These are phyloP conservation scores for Quercus rubra DNA, from an alignment of 306 rosid species.

Conservation along the genomic window DNA sequence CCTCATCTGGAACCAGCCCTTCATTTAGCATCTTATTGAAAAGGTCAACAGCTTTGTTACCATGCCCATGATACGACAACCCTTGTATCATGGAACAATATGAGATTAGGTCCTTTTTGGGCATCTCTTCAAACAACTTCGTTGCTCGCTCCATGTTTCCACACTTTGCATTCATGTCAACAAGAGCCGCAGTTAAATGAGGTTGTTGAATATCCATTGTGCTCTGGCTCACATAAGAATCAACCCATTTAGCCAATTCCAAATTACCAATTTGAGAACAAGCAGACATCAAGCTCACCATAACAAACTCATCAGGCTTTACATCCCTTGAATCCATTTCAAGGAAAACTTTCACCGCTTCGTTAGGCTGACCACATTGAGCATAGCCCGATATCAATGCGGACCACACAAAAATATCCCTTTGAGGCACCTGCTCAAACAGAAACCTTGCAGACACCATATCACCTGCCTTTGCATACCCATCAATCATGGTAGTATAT, in stretches of 20 bases:
- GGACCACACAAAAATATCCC: conserved; percentile 64
- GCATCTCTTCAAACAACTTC: conserved; percentile 44
- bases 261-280: no score
- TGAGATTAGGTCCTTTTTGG: conserved; percentile 42
- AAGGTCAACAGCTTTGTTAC: conserved; percentile 46
- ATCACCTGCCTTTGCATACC: conserved; percentile 65
- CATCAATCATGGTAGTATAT: conserved; percentile 66
- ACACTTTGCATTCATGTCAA: conserved; percentile 82
- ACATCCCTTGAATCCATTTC: conserved; percentile 56
- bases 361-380: conserved; percentile 53
- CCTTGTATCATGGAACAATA: conserved; percentile 78
- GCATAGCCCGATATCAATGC: conserved; percentile 71
- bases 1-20: conserved; percentile 64
- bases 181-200: conserved; percentile 60
- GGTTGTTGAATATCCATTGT: conserved; percentile 36
- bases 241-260: no score
- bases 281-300: conserved; percentile 65
- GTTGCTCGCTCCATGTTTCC: conserved; percentile 71
- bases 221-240: conserved; percentile 31
- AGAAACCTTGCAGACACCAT: conserved; percentile 55
- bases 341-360: conserved; percentile 45
- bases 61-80: conserved; percentile 65
- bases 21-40: conserved; percentile 64
- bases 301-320: conserved; percentile 58
- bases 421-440: conserved; percentile 45